Conservation (phyloP, 2,329 filamentous ascomycete genomes). For the Trichoderma pleuroti region DNA sequence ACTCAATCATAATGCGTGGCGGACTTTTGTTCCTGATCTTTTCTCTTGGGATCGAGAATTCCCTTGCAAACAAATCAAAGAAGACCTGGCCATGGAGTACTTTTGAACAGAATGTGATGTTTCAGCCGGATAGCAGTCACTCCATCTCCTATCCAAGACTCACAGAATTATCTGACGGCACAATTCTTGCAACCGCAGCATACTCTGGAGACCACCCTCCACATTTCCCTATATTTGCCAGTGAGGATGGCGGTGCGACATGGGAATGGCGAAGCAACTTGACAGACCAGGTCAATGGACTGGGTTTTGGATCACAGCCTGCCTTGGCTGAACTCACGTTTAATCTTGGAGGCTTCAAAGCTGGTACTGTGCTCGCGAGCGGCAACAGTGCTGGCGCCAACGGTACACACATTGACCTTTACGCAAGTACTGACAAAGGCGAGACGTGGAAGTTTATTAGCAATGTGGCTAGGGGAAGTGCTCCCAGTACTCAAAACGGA, state of each 20-base stretch:
- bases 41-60: background rate
- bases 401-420: background rate
- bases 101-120: background rate
- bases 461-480: background rate
- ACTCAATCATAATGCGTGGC: background rate
- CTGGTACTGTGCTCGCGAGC: background rate
- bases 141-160: background rate
- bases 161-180: background rate
- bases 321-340: background rate
- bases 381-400: background rate
- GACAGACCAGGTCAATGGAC: background rate
- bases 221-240: background rate
- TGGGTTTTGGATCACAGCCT: background rate
- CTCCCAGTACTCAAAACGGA: background rate
- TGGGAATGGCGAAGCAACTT: background rate
- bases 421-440: background rate
- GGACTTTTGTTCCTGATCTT: background rate
- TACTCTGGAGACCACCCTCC: background rate
- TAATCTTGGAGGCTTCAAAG: background rate
- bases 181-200: background rate
- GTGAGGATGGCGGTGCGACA: background rate
- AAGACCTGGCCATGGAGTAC: background rate
- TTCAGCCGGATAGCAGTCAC: background rate
- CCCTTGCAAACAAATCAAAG: background rate
- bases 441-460: background rate